These are phyloP conservation scores for Corrigiola litoralis DNA, from an alignment of 179 eudicot species.

Conservation along the genomic window DNA sequence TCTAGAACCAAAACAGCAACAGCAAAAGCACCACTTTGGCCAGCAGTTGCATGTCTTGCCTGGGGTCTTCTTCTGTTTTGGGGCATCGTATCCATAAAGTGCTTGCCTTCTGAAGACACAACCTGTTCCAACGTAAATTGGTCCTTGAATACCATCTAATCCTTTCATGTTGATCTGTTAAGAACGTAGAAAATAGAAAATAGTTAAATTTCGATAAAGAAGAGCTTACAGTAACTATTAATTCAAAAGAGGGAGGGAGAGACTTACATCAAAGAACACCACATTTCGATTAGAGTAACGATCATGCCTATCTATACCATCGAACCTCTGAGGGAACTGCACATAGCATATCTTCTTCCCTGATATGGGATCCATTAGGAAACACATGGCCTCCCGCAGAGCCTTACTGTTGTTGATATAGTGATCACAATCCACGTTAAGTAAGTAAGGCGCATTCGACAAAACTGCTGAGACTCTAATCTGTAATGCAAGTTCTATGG, in stretches of 20 bases:
- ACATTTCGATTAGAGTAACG: slow-evolving; percentile 90
- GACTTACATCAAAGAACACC: slow-evolving; percentile 92
- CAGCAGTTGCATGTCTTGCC: slow-evolving; percentile 88
- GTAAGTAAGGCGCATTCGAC: slow-evolving; percentile 86
- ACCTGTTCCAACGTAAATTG: slow-evolving; percentile 93
- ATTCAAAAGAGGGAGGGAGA: neutral
- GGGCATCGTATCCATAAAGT: slow-evolving; percentile 82
- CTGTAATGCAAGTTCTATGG: slow-evolving; percentile 28
- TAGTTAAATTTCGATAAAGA: neutral
- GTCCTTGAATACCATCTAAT: slow-evolving; percentile 96
- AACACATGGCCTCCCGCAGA: slow-evolving; percentile 92
- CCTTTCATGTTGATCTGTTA: slow-evolving; percentile 96
- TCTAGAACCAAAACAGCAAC: slow-evolving; percentile 48
- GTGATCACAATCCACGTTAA: slow-evolving; percentile 96
- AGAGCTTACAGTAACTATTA: neutral
- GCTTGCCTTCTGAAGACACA: slow-evolving; percentile 93
- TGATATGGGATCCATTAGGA: slow-evolving; percentile 87
- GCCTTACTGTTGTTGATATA: slow-evolving; percentile 94
- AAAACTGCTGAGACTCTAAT: slow-evolving; percentile 85
- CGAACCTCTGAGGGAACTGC: slow-evolving; percentile 95
- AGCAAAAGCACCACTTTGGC: slow-evolving; percentile 82
- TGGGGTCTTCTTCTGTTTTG: slow-evolving; percentile 62
- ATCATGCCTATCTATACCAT: slow-evolving; percentile 90
- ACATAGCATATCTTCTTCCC: slow-evolving; percentile 81
- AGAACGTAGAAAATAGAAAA: neutral